Conservation (phyloP, 306 rosid genomes). For the Quercus wislizeni region DNA sequence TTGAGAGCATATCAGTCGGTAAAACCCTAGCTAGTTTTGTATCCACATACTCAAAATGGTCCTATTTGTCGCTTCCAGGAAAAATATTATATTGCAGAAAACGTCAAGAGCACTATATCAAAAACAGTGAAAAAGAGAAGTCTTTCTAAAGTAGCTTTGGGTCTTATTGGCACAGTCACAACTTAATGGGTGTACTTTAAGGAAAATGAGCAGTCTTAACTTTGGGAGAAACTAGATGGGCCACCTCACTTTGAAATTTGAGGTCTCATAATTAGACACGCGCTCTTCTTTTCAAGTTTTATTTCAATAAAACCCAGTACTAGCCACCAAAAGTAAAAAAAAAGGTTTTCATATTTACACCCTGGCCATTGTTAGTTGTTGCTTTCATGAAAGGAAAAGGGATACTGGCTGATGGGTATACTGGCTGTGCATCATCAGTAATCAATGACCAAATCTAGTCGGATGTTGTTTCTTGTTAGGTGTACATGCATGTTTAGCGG, state of each 20-base stretch:
- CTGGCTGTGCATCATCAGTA: too few relatives aligned
- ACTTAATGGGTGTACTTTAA: not conserved
- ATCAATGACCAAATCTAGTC: too few relatives aligned
- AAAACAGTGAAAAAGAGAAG: not conserved
- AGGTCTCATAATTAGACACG: not conserved
- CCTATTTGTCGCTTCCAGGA: not conserved
- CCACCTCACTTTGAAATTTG: constrained; percentile 2
- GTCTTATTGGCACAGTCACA: constrained; percentile 18
- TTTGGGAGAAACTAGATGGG: not conserved
- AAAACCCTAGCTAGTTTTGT: not conserved
- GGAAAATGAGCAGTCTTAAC: not conserved
- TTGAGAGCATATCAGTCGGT: too few relatives aligned
- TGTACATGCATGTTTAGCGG: too few relatives aligned
- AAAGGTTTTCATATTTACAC: too few relatives aligned
- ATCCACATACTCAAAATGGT: not conserved
- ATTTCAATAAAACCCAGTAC: not conserved
- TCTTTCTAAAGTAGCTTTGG: constrained; percentile 36
- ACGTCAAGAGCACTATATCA: constrained; percentile 15
- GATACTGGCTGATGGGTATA: too few relatives aligned
- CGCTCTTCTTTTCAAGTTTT: not conserved
- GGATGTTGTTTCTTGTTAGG: too few relatives aligned
- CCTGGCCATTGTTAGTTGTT: too few relatives aligned
- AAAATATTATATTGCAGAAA: not conserved
- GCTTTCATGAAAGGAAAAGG: too few relatives aligned
- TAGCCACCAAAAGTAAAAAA: too few relatives aligned